Conservation (phyloP, 768 basidiomycete species). For the Lyophyllum semitale region DNA sequence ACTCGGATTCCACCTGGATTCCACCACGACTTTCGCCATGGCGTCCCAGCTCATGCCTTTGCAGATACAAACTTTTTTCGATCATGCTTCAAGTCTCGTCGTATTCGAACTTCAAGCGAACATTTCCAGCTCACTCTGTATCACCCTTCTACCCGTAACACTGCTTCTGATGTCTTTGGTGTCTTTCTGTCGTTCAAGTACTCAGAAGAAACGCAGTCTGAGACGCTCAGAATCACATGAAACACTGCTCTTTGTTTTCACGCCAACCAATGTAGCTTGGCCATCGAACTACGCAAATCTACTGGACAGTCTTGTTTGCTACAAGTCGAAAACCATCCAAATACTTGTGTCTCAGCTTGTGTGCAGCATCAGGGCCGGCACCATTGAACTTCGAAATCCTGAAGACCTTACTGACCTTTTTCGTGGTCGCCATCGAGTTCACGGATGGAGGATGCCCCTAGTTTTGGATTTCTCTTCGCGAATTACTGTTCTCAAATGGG, state of each 20-base stretch:
- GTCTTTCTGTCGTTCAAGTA: slow-evolving; percentile 10
- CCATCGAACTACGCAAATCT: slow-evolving; percentile 35
- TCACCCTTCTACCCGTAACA: neutral
- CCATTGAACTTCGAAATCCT: slow-evolving; percentile 46
- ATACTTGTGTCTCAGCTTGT: slow-evolving; percentile 39
- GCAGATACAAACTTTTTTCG: neutral
- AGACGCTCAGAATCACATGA: slow-evolving; percentile 20
- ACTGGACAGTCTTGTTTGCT: slow-evolving; percentile 20
- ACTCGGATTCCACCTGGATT: neutral
- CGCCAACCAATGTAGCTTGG: slow-evolving; percentile 48
- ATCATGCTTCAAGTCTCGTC: neutral
- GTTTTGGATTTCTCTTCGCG: slow-evolving; percentile 32
- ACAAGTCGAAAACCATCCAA: slow-evolving; percentile 22
- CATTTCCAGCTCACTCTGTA: neutral
- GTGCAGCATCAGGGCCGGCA: slow-evolving; percentile 34
- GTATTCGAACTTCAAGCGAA: neutral
- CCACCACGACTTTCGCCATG: neutral
- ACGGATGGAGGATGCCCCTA: slow-evolving; percentile 40
- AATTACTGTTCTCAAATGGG: slow-evolving; percentile 37
- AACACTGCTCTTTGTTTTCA: slow-evolving; percentile 42
- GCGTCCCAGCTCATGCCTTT: neutral
- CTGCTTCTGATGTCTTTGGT: neutral
- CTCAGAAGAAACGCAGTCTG: slow-evolving; percentile 9
- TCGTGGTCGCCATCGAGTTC: slow-evolving; percentile 27
- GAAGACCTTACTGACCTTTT: slow-evolving; percentile 40